Evolutionary conservation across 1,139 yeast genomes (phyloP).

Genomic region (Suzukiozyma palmioleophila): DNA sequence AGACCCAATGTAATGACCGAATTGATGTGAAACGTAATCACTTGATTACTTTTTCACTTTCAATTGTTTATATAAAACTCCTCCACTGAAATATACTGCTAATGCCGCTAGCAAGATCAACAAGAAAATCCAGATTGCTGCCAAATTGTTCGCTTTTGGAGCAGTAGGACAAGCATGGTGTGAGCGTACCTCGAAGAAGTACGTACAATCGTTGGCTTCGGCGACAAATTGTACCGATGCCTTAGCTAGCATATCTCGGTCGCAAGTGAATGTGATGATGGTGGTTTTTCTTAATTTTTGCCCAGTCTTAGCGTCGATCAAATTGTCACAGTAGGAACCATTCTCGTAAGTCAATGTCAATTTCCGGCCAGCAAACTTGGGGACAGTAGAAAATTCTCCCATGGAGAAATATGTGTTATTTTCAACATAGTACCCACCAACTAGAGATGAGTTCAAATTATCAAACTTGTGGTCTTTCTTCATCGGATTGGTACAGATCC

Average conservation of each 20-base stretch:
- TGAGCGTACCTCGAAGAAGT: slow-evolving; percentile 80
- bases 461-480: slow-evolving; percentile 34
- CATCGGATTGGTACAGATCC: slow-evolving; percentile 70
- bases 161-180: slow-evolving; percentile 88
- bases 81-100: slow-evolving; percentile 53
- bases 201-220: slow-evolving; percentile 69
- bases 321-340: slow-evolving; percentile 62
- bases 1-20: no score
- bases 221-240: slow-evolving; percentile 74
- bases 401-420: slow-evolving; percentile 55
- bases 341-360: slow-evolving; percentile 64
- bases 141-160: slow-evolving; percentile 50
- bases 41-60: slow-evolving; percentile 5
- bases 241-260: slow-evolving; percentile 61
- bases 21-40: neutral
- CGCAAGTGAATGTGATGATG: slow-evolving; percentile 72
- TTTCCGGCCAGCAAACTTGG: slow-evolving; percentile 68
- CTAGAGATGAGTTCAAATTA: slow-evolving; percentile 42
- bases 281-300: slow-evolving; percentile 55
- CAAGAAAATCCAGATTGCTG: slow-evolving; percentile 57
- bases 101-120: slow-evolving; percentile 51
- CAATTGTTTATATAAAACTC: slow-evolving; percentile 40
- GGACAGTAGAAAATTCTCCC: slow-evolving; percentile 58
- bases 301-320: slow-evolving; percentile 29
- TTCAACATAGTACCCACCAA: slow-evolving; percentile 63